Percentiles rank a stretch among this genome's conserved stretches.
phyloP scores from a whole-genome alignment of 331 rosid genomes.

The Arachis monticola region DNA sequence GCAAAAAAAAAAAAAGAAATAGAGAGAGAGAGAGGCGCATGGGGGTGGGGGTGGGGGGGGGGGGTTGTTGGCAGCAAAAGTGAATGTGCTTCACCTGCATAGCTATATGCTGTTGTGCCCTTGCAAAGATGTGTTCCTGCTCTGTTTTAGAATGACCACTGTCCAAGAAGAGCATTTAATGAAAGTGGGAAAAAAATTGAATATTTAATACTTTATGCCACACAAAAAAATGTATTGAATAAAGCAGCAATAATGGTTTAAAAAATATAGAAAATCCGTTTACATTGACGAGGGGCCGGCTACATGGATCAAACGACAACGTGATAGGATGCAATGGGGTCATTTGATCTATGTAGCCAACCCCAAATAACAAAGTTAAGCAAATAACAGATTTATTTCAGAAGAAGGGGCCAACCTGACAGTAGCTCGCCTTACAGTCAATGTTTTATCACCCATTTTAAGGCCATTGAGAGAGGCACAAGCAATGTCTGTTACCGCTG shows the following conservation, averaged over 20 bases:
- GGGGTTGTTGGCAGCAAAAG: not conserved
- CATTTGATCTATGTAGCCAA: no score
- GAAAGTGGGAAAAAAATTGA: not conserved
- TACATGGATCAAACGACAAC: no score
- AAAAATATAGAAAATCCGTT: constrained; percentile 11
- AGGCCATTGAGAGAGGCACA: constrained; percentile 83
- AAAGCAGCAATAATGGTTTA: not conserved
- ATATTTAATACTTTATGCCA: constrained; percentile 18
- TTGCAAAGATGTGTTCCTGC: constrained; percentile 71
- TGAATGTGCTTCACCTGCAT: constrained; percentile 57
- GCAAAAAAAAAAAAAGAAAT: constrained; percentile 5
- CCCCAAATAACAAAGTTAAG: constrained; percentile 7
- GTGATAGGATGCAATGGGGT: no score
- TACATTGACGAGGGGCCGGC: no score
- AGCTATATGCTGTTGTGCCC: constrained; percentile 83
- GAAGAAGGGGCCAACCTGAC: constrained; percentile 57
- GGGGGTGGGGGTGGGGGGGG: not conserved
- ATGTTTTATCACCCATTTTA: constrained; percentile 90
- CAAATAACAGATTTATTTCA: constrained; percentile 23
- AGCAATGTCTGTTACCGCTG: constrained; percentile 78
- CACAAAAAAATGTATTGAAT: not conserved
- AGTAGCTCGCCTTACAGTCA: constrained; percentile 83
- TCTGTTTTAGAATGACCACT: constrained; percentile 76
- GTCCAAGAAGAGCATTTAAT: constrained; percentile 40
- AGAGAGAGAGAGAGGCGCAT: constrained; percentile 5